Conservation (phyloP, 805 yeast species). For the Teunomyces atbi region DNA sequence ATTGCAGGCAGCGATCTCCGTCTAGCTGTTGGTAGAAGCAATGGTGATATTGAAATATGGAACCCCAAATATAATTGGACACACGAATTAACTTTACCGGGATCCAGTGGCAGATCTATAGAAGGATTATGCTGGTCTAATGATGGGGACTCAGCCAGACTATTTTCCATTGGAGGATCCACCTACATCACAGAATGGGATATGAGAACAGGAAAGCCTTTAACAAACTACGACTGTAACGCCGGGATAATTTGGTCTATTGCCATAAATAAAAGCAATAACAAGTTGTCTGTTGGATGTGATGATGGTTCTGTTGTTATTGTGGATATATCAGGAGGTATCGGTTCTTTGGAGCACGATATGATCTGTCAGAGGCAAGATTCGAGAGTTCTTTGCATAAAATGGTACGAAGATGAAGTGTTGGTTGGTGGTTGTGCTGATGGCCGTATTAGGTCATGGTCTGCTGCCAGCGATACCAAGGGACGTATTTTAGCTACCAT, state of each 20-base stretch:
- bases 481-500: constrained; percentile 79
- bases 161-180: constrained; percentile 94
- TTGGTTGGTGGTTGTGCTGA: constrained; percentile 95
- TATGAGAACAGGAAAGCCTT: constrained; percentile 66
- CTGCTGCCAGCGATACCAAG: constrained; percentile 40
- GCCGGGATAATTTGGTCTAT: constrained; percentile 94
- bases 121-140: constrained; percentile 86
- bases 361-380: constrained; percentile 79
- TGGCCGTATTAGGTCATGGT: constrained; percentile 87
- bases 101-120: constrained; percentile 79
- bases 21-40: constrained; percentile 87
- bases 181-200: constrained; percentile 93
- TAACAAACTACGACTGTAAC: constrained; percentile 79
- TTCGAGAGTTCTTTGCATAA: constrained; percentile 71
- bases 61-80: constrained; percentile 81
- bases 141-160: constrained; percentile 52
- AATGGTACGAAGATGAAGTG: constrained; percentile 66
- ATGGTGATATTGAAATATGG: constrained; percentile 97
- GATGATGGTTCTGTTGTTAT: constrained; percentile 91
- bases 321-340: constrained; percentile 81
- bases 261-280: constrained; percentile 58
- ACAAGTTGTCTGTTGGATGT: constrained; percentile 82
- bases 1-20: constrained; percentile 54
- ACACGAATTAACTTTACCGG: constrained; percentile 68
- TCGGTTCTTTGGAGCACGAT: constrained; percentile 77